A percentile compares a stretch with the other conserved stretches of the same genome.
These are phyloP conservation scores for Glomus cerebriforme DNA, from an alignment of 192 early-diverging fungal genomes.

Conservation along the genomic window DNA sequence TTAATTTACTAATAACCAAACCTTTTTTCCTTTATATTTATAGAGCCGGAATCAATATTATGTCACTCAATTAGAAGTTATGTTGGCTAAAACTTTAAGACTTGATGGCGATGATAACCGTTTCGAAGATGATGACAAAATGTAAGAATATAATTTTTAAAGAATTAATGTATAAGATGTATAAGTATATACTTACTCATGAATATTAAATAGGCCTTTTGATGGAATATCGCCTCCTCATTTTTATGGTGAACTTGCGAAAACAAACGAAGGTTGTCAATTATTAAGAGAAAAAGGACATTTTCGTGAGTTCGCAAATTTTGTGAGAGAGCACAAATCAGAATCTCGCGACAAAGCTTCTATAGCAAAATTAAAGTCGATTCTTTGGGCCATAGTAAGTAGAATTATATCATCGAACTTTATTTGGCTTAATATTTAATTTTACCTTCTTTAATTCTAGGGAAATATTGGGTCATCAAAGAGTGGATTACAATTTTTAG, in stretches of 20 bases:
- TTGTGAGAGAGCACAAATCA: constrained; percentile 52
- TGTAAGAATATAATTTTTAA: constrained; percentile 13
- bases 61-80: constrained; percentile 67
- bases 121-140: constrained; percentile 35
- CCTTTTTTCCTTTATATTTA: not conserved
- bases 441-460: constrained; percentile 34
- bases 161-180: not conserved
- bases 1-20: not conserved
- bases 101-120: constrained; percentile 14
- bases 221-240: constrained; percentile 61
- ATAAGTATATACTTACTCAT: not conserved
- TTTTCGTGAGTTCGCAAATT: constrained; percentile 63
- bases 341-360: constrained; percentile 43
- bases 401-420: not conserved
- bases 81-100: constrained; percentile 51
- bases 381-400: constrained; percentile 77
- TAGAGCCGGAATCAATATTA: constrained; percentile 67
- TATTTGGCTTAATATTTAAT: not conserved
- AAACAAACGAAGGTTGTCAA: constrained; percentile 72
- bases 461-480: constrained; percentile 75
- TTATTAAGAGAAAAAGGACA: constrained; percentile 66
- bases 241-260: constrained; percentile 79
- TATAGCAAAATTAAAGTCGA: constrained; percentile 65
- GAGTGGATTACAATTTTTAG: constrained; percentile 68
- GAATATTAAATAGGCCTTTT: constrained; percentile 34